A percentile compares a stretch with the other conserved stretches of the same genome.
Conservation (phyloP, 768 basidiomycete genomes). For the Postia placenta region DNA sequence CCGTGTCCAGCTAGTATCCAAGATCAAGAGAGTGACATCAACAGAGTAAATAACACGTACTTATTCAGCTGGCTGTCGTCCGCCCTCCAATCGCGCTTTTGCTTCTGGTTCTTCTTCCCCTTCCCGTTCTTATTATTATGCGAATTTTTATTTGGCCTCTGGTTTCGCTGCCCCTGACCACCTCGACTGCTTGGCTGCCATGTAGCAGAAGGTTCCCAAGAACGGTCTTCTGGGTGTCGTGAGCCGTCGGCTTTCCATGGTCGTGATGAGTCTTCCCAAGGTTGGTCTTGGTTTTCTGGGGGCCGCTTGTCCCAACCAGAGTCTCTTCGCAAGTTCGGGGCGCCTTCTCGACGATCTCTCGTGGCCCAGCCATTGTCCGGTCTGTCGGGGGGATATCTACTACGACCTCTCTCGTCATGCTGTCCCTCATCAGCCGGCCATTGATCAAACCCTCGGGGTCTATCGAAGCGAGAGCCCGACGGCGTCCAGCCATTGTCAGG, state of each 20-base stretch:
- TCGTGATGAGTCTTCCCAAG: slow-evolving; percentile 20
- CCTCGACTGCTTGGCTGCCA: slow-evolving; percentile 32
- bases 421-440: not conserved
- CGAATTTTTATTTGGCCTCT: slow-evolving; percentile 23
- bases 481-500: slow-evolving; percentile 2
- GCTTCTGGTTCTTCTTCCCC: slow-evolving; percentile 31
- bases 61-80: slow-evolving; percentile 73
- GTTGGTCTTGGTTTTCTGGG: slow-evolving; percentile 9
- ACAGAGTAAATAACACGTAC: slow-evolving; percentile 35
- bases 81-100: slow-evolving; percentile 36
- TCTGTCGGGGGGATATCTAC: slow-evolving; percentile 4
- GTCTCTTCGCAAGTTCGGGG: slow-evolving; percentile 25
- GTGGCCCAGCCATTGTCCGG: slow-evolving; percentile 9
- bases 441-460: not conserved
- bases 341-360: slow-evolving; percentile 7
- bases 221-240: slow-evolving; percentile 12
- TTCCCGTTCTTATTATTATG: slow-evolving; percentile 29
- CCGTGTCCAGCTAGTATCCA: slow-evolving; percentile 53
- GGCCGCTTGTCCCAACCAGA: slow-evolving; percentile 28
- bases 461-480: not conserved
- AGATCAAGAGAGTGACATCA: slow-evolving; percentile 7
- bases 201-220: slow-evolving; percentile 20
- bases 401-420: not conserved
- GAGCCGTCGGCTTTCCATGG: slow-evolving; percentile 13
- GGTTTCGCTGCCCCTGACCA: slow-evolving; percentile 18